A percentile compares a stretch with the other conserved stretches of the same genome.
phyloP scores from a whole-genome alignment of 441 rosid genomes.

The Hypseocharis bilobata region DNA sequence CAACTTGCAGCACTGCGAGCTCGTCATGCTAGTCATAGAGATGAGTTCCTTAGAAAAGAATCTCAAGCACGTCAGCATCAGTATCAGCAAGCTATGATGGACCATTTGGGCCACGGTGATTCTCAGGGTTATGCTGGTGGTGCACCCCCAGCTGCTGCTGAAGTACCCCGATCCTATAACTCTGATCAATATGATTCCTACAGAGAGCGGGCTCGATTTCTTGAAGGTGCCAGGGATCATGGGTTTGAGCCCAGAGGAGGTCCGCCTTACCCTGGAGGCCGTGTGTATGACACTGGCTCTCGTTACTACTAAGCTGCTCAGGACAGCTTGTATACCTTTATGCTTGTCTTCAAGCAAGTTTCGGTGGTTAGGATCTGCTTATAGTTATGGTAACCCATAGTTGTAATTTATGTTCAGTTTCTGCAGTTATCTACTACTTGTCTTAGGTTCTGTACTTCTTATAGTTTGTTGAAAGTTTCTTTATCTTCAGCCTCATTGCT shows the following conservation, averaged over 20 bases:
- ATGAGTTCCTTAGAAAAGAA: constrained; percentile 56
- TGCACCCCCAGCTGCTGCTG: constrained; percentile 34
- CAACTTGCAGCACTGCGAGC: constrained; percentile 53
- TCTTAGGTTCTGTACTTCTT: background rate
- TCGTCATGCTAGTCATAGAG: constrained; percentile 53
- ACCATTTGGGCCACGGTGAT: constrained; percentile 34
- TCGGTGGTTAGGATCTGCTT: constrained; percentile 4
- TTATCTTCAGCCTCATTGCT: background rate
- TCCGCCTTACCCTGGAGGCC: constrained; percentile 43
- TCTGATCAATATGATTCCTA: constrained; percentile 43
- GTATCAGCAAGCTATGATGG: constrained; percentile 43
- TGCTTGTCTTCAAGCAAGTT: background rate
- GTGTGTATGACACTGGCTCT: constrained; percentile 37
- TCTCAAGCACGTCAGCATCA: constrained; percentile 50
- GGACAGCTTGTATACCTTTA: background rate
- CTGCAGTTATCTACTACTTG: background rate
- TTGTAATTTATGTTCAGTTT: constrained; percentile 14
- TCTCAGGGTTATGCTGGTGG: constrained; percentile 38
- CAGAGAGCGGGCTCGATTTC: constrained; percentile 43
- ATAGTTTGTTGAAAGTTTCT: background rate
- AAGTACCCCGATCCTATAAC: constrained; percentile 39
- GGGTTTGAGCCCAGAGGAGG: constrained; percentile 47
- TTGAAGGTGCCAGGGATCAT: constrained; percentile 45
- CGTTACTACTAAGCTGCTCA: constrained; percentile 40
- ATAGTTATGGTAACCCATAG: background rate